Base-by-base conservation (phyloP, 176 grass and related monocot genomes). In the Tillandsia leiboldiana region DNA sequence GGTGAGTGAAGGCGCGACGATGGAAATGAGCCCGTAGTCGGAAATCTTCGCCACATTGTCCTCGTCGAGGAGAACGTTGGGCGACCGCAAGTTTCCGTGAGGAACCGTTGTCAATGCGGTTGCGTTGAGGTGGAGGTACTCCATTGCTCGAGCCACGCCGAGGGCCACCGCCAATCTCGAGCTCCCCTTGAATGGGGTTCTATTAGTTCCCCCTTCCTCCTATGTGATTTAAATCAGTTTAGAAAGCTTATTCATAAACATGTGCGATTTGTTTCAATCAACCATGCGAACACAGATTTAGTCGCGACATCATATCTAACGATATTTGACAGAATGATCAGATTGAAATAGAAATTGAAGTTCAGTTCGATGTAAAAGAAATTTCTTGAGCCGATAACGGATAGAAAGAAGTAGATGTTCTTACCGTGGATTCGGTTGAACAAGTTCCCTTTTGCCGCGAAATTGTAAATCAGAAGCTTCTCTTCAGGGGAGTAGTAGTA, bases 31-130 rank as follows among this genome's bases (percentile, higher is more conserved):
- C n/a, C n/a, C n/a, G n/a, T n/a, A n/a, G n/a, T n/a, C n/a, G n/a
- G n/a, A n/a, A n/a, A n/a, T n/a, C n/a, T n/a, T n/a, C n/a, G n/a
- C n/a, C n/a, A n/a, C n/a, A n/a, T n/a, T n/a, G n/a, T n/a, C n/a
- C n/a, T n/a, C n/a, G n/a, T 29, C 50, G 50, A 75, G 63, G 53
- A 75, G 73, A 67, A 75, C 49, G 50, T 75, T 75, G 2, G 50
- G 13, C 1, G 73, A 14, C 63, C 54, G 65, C 26, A 75, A 47
- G 63, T 75, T 75, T 1, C 73, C 73, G 14, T 75, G 73, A n/a
- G 73, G 73, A 13, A 75, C 28, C 10, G 15, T 12, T 8, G 72
- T 12, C 1, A 13, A 14, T 10, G 11, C 15, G 9, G 20, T 42
- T 24, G 53, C 42, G 42, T 42, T 66, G 10, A 10, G 2, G 62